Base-by-base conservation (phyloP, 441 rosid species). In the Pelargonium citronellum region DNA sequence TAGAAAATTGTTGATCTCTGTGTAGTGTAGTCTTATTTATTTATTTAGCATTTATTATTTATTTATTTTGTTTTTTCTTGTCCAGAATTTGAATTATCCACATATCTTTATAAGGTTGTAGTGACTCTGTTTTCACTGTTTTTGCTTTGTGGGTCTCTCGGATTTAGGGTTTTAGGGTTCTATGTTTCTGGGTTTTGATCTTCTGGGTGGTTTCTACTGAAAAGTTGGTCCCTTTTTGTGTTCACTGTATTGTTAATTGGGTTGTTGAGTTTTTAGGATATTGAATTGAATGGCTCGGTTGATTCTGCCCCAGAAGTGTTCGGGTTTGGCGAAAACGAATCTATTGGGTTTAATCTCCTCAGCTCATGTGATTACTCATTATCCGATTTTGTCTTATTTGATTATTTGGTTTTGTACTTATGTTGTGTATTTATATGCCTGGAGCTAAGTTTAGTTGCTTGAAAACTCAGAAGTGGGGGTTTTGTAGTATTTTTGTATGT, bases 271-370 rank as follows among this genome's bases (percentile, higher is more conserved):
- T 37, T 34, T 17, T 49, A 57, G 75, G 34, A 49, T 16, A 27
- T 69, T 44, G 47, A 16, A 46, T 73, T 63, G 73, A 75, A 93
- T 94, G 97, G 90, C 95, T 82, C 85, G 93, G 65, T 83, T 91
- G 88, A 83, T 92, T 75, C 84, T 85, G 71, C 95, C 93, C 1
- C 82, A 87, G 87, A 87, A 85, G 84, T 86, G 87, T 78, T 86
- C 92, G 82, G 81, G 87, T 81, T 80, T 94, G 74, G 80, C 89
- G 57, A 88, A 81, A 77, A 74, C 82, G 75, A 79, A 72, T 71
- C 88, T 91, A 71, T 77, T 85, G 84, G 89, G 91, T 80, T 88
- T 89, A 83, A 84, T 89, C 83, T 77, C 93, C 67, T 79, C 76
- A 71, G 78, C 88, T 85, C 91, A 87, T 83, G 97, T 93, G 91